A percentile compares a stretch with the other conserved stretches of the same genome.
These are phyloP conservation scores for Schrenkiella parvula DNA, from an alignment of 345 rosid species.

Conservation along the genomic window DNA sequence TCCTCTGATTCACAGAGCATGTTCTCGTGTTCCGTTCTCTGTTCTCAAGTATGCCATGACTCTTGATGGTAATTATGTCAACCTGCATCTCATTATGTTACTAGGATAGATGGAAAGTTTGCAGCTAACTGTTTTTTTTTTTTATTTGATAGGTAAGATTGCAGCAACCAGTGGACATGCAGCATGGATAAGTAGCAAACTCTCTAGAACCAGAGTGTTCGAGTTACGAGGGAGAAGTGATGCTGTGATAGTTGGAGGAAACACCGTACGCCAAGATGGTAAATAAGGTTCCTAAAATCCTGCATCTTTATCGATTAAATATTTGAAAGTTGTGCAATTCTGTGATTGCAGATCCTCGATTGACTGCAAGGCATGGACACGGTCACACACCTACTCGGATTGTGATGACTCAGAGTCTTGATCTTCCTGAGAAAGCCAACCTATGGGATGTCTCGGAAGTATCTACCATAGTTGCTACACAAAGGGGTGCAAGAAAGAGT, in stretches of 20 bases:
- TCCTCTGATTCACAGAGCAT: constrained; percentile 79
- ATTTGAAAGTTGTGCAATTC: neutral
- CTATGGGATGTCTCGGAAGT: constrained; percentile 88
- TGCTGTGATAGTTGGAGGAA: constrained; percentile 91
- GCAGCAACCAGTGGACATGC: constrained; percentile 95
- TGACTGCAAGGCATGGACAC: constrained; percentile 89
- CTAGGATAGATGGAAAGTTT: neutral
- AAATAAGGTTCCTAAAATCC: constrained; percentile 21
- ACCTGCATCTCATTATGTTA: neutral
- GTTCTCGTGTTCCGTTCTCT: constrained; percentile 82
- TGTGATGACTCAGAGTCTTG: constrained; percentile 75
- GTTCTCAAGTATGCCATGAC: constrained; percentile 97
- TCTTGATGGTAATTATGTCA: constrained; percentile 66
- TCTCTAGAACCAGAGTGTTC: constrained; percentile 72
- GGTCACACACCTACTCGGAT: constrained; percentile 82
- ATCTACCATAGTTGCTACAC: constrained; percentile 79
- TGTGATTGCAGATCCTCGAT: constrained; percentile 61
- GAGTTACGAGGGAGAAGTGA: constrained; percentile 86
- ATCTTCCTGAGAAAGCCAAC: constrained; percentile 85
- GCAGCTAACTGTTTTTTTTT: neutral
- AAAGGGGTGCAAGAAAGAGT: constrained; percentile 86
- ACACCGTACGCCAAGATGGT: constrained; percentile 86
- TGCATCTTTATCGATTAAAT: neutral
- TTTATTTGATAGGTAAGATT: constrained; percentile 65
- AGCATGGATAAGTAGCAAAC: constrained; percentile 87